phyloP scores from a whole-genome alignment of 2,329 filamentous ascomycete genomes.

The Dissoconium aciculare region DNA sequence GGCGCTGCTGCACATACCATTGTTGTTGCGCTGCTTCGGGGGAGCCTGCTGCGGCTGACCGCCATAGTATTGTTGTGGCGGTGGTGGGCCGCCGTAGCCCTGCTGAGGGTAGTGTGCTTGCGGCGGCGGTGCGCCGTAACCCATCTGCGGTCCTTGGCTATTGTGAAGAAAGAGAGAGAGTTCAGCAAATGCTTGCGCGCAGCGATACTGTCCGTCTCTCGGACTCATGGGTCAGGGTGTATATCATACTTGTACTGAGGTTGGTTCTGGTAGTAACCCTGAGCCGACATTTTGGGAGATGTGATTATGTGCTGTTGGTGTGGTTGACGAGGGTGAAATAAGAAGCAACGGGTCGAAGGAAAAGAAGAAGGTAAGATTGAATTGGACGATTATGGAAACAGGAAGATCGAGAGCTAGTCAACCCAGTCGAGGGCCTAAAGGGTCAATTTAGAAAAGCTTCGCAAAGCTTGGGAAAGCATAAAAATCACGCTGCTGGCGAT shows the following conservation, averaged over 20 bases:
- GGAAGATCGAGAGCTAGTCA: too few species aligned
- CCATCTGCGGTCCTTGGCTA: constrained; percentile 3
- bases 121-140: constrained; percentile 10
- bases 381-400: too few species aligned
- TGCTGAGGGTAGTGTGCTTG: constrained; percentile 26
- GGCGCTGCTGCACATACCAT: constrained; percentile 25
- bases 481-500: too few species aligned
- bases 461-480: too few species aligned
- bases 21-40: constrained; percentile 26
- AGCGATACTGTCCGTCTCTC: neutral
- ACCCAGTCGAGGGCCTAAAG: too few species aligned
- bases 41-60: constrained; percentile 26
- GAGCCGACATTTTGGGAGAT: too few species aligned
- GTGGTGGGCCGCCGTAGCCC: constrained; percentile 21
- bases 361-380: too few species aligned
- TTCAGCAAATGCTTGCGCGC: neutral
- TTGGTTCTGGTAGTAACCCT: neutral
- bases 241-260: neutral
- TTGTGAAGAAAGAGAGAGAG: neutral
- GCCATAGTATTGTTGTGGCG: constrained; percentile 22
- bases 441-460: too few species aligned
- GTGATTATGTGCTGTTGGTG: too few species aligned
- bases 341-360: too few species aligned
- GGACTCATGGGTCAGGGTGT: constrained; percentile 5
- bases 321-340: too few species aligned